phyloP scores from a whole-genome alignment of 352 stramenopile species.

The Globisporangium radiosum region DNA sequence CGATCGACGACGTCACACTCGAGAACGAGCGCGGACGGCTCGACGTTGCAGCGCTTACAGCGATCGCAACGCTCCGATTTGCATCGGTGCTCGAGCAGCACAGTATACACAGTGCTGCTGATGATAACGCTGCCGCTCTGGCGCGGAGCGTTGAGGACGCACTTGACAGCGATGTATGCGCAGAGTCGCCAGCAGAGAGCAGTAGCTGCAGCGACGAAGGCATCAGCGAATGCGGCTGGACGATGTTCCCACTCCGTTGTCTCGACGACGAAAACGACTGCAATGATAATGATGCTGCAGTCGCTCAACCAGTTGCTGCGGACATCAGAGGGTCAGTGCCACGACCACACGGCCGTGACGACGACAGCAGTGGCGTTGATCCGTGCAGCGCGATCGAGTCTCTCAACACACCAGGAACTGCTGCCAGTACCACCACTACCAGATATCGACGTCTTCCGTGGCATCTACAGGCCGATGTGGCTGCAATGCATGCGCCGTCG shows the following conservation, averaged over 20 bases:
- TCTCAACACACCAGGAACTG: no score
- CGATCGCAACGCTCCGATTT: constrained; percentile 10
- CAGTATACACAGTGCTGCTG: not conserved
- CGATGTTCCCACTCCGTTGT: constrained; percentile 1
- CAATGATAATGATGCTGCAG: no score
- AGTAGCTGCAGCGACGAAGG: no score
- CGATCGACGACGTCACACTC: constrained; percentile 8
- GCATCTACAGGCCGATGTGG: constrained; percentile 26
- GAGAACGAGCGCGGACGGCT: constrained; percentile 18
- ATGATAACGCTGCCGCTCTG: not conserved
- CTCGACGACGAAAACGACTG: not conserved
- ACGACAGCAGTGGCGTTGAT: no score
- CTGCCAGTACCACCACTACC: not conserved
- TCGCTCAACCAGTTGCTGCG: no score
- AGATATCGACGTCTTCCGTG: constrained; percentile 8
- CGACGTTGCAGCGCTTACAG: constrained; percentile 2
- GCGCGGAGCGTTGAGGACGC: not conserved
- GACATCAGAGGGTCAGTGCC: no score
- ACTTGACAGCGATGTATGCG: no score
- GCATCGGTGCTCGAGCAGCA: not conserved
- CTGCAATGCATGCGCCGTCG: constrained; percentile 17
- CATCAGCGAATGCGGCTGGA: constrained; percentile 1
- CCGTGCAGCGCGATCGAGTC: no score
- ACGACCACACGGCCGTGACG: no score
- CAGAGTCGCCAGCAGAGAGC: no score